Percentiles rank a stretch among this genome's conserved stretches.
Conservation (phyloP, 164 flowering plant species). For the Stephania yunnanensis region DNA sequence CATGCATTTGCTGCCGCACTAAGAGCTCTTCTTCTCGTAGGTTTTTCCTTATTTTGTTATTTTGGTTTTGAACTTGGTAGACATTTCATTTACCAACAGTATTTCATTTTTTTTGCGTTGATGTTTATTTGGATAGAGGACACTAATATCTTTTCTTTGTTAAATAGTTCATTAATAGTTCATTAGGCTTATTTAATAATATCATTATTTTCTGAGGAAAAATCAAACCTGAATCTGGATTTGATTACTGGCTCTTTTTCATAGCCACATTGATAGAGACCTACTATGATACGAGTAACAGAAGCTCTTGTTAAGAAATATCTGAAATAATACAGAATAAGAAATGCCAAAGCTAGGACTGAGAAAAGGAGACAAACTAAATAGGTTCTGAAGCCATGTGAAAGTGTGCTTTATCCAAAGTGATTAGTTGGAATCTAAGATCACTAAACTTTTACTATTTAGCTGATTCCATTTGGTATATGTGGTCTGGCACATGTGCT, state of each 20-base stretch:
- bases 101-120: background rate
- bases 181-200: background rate
- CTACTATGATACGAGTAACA: background rate
- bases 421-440: too few relatives aligned
- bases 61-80: background rate
- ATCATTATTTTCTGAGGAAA: background rate
- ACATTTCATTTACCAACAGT: background rate
- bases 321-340: background rate
- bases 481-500: background rate
- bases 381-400: too few relatives aligned
- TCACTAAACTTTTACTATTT: background rate
- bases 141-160: background rate
- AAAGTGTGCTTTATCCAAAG: too few relatives aligned
- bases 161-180: background rate
- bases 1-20: constrained; percentile 99
- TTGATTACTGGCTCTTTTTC: background rate
- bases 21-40: constrained; percentile 78
- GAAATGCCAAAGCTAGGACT: background rate
- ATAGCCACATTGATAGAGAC: background rate
- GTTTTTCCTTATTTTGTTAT: constrained; percentile 18
- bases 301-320: background rate
- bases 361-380: background rate
- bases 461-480: background rate
- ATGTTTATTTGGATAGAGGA: constrained; percentile 2
- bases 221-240: background rate